Evolutionary conservation across 225 moss, liverwort and hornwort genomes (phyloP), one percentile per base, ranked within the genome.

Genomic region (Climacium dendroides): DNA sequence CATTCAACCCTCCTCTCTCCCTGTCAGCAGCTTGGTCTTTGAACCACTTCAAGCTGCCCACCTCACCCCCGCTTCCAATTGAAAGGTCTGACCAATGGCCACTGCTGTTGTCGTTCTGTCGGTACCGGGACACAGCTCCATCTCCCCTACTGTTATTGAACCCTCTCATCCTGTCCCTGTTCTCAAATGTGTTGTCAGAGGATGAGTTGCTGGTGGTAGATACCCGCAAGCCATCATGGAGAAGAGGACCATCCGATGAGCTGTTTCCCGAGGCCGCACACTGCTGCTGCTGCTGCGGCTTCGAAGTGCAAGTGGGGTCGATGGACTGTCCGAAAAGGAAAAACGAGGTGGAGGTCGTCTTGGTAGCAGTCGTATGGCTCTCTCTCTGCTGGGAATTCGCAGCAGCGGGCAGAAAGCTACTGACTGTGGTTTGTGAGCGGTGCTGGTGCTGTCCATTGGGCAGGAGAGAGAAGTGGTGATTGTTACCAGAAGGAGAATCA

Each of bases 321-420:
- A 99, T 99, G 77, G 97, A 93, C 88, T 97, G 95, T 29, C 99
- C 99, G 69, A 99, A 99, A 24, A 99, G 94, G 32, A 99, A 94
- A 72, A 99, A 96, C 6, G 97, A 91, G 4, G 94, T 92, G 10
- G 91, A 86, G n/a, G 92, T 88, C 66, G 91, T 88, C 86, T 91
- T 93, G 88, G 90, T 86, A 37, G 87, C 85, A 34, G 94, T 81
- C 15, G 69, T 24, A 25, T 37, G 77, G 6, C 30, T 89, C 67
- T 90, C 95, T 29, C 43, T 93, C 74, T 86, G 83, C 64, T 87
- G 87, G 48, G 94, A 89, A 39, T 82, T 83, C 57, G 69, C 90
- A 58, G 81, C 92, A 58, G 88, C 43, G 18, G 95, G 90, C 63
- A 95, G 62, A 72, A 93, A 80, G 83, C 66, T 87, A 24, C 73